These are phyloP conservation scores for Xylariaceae sp. DNA, from an alignment of 2,329 filamentous ascomycete genomes.

Conservation along the genomic window DNA sequence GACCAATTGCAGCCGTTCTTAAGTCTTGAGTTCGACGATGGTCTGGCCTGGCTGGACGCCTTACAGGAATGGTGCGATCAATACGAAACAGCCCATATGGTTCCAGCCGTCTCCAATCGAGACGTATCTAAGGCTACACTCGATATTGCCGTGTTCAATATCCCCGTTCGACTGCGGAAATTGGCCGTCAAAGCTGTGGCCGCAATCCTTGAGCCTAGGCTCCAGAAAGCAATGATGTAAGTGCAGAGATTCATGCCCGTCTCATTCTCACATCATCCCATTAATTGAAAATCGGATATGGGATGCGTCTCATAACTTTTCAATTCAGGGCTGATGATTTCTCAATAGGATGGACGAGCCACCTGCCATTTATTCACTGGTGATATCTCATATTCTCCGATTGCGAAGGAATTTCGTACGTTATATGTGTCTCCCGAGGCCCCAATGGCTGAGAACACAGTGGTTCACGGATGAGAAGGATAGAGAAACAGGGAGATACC, in stretches of 20 bases:
- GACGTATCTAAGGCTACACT: conserved; percentile 46
- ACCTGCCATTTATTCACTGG: conserved; percentile 24
- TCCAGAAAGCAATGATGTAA: conserved; percentile 14
- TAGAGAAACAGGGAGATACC: conserved; percentile 37
- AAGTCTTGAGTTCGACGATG: conserved; percentile 37
- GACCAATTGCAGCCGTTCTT: conserved; percentile 34
- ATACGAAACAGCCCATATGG: conserved; percentile 49
- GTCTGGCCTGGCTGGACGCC: conserved; percentile 50
- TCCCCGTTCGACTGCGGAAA: conserved; percentile 27
- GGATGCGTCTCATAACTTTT: neutral
- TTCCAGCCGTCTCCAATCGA: conserved; percentile 37
- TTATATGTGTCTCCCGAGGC: conserved; percentile 47
- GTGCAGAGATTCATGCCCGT: neutral
- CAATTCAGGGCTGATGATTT: neutral
- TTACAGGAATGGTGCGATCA: conserved; percentile 43
- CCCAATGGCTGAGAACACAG: conserved; percentile 32
- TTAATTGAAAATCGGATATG: neutral
- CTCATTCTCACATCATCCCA: neutral
- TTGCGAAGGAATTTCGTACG: conserved; percentile 44
- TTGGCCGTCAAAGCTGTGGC: conserved; percentile 10
- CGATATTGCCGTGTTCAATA: conserved; percentile 43
- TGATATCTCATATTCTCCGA: conserved; percentile 37
- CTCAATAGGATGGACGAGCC: conserved; percentile 36
- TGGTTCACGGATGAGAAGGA: conserved; percentile 38
- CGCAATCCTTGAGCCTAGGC: conserved; percentile 9